Evolutionary conservation across 2,329 filamentous ascomycete genomes (phyloP).

Genomic region (Stemphylium vesicarium): DNA sequence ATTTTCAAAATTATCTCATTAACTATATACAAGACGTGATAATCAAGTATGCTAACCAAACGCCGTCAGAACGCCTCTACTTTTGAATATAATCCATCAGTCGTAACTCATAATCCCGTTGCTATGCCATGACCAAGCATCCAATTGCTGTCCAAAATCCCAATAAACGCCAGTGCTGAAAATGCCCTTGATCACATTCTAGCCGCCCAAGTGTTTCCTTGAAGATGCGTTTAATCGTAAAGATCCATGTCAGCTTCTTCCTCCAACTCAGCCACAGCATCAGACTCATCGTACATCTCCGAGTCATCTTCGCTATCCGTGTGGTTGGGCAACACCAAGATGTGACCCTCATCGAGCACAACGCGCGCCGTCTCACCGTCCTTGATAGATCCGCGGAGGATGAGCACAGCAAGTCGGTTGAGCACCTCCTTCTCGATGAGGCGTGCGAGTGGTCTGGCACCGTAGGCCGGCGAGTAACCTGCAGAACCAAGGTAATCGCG

Average conservation of each 20-base stretch:
- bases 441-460: constrained; percentile 83
- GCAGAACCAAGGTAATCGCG: constrained; percentile 91
- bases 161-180: constrained; percentile 19
- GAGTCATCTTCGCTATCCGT: constrained; percentile 70
- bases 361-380: constrained; percentile 87
- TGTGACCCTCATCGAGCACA: constrained; percentile 77
- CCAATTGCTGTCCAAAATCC: not conserved
- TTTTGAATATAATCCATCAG: constrained; percentile 6
- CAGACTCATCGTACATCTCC: constrained; percentile 77
- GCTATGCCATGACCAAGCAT: constrained; percentile 3
- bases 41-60: constrained; percentile 1
- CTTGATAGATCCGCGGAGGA: constrained; percentile 80
- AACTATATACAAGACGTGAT: constrained; percentile 16
- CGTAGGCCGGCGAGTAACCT: constrained; percentile 94
- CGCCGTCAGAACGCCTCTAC: constrained; percentile 1
- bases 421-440: constrained; percentile 98
- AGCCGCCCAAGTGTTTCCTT: not conserved
- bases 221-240: constrained; percentile 62
- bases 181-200: not conserved
- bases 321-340: constrained; percentile 85
- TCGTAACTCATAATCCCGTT: constrained; percentile 13
- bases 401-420: constrained; percentile 89
- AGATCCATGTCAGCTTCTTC: constrained; percentile 65
- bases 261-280: constrained; percentile 73
- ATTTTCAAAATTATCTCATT: constrained; percentile 10